A percentile compares a stretch with the other conserved stretches of the same genome.
These are phyloP conservation scores for Trametes maxima DNA, from an alignment of 768 basidiomycete species.

Conservation along the genomic window DNA sequence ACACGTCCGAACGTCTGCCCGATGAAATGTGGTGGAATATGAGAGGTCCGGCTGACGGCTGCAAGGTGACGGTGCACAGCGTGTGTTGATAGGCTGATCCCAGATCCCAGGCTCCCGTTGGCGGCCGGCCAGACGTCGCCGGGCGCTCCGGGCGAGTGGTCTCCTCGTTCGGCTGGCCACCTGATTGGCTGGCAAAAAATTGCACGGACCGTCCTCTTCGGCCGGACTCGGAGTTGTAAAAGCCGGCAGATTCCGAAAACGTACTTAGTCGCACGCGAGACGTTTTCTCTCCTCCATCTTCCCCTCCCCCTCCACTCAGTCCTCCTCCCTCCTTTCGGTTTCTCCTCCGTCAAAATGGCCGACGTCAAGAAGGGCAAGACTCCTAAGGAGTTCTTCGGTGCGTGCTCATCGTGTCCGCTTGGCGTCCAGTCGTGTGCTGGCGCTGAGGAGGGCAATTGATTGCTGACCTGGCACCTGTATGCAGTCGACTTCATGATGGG, in stretches of 20 bases:
- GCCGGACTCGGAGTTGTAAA: constrained; percentile 20
- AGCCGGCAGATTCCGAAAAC: constrained; percentile 27
- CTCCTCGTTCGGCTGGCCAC: not conserved
- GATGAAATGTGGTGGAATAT: not conserved
- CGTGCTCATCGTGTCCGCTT: constrained; percentile 33
- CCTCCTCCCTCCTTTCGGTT: constrained; percentile 41
- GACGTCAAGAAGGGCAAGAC: constrained; percentile 83
- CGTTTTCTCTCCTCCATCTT: constrained; percentile 43
- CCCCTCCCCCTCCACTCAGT: constrained; percentile 54
- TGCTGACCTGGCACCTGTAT: constrained; percentile 38
- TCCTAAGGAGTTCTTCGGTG: constrained; percentile 89
- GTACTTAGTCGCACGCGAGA: constrained; percentile 31
- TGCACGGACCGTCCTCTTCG: constrained; percentile 17
- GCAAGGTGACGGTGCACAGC: not conserved
- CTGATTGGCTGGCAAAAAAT: constrained; percentile 22
- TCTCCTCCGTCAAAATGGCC: constrained; percentile 68
- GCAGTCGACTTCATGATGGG: constrained; percentile 95
- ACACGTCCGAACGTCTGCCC: not conserved
- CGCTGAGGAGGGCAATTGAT: constrained; percentile 10
- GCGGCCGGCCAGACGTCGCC: constrained; percentile 11
- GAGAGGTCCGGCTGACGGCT: not conserved
- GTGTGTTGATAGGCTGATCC: constrained; percentile 6
- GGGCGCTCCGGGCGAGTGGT: not conserved
- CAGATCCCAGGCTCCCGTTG: constrained; percentile 1
- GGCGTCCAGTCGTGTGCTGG: not conserved